Percentiles rank a stretch among this genome's conserved stretches.
phyloP scores from a whole-genome alignment of 495 filamentous ascomycete species.

The Aspergillus baeticus region DNA sequence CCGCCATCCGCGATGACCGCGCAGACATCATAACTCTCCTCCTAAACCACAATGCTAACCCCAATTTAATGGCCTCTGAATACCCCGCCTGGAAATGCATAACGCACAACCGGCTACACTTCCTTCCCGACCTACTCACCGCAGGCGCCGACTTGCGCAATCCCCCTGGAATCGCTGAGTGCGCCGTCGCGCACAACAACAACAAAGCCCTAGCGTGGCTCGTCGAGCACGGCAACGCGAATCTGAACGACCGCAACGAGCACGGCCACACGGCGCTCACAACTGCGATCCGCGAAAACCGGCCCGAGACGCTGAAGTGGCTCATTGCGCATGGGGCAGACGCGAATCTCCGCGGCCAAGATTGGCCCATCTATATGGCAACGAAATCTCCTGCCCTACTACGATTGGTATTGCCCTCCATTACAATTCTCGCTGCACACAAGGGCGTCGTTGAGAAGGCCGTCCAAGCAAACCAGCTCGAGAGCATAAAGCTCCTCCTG shows the following conservation, averaged over 20 bases:
- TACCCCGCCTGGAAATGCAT: conserved; percentile 57
- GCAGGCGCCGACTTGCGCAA: conserved; percentile 49
- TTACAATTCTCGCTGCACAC: conserved; percentile 43
- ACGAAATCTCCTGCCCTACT: conserved; percentile 46
- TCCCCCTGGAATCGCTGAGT: conserved; percentile 56
- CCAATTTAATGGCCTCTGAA: conserved; percentile 52
- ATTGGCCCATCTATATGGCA: conserved; percentile 58
- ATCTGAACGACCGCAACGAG: conserved; percentile 46
- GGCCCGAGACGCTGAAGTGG: conserved; percentile 46
- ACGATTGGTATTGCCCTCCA: conserved; percentile 40
- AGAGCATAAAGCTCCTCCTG: conserved; percentile 23
- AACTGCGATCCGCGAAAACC: conserved; percentile 53
- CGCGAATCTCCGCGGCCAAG: conserved; percentile 48
- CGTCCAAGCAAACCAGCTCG: conserved; percentile 43
- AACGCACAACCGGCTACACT: conserved; percentile 50
- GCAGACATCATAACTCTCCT: conserved; percentile 50
- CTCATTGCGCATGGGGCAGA: conserved; percentile 49
- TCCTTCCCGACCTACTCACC: conserved; percentile 46
- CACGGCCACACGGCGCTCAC: conserved; percentile 51
- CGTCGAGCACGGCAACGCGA: conserved; percentile 43
- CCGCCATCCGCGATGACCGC: conserved; percentile 53
- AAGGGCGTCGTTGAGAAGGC: conserved; percentile 57
- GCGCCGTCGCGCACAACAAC: conserved; percentile 50
- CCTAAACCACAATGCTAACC: conserved; percentile 48
- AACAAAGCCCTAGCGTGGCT: conserved; percentile 47